Percentiles rank a stretch among this genome's conserved stretches.
Evolutionary conservation across 768 basidiomycete species (phyloP).

Genomic region (Tricholomella constricta): DNA sequence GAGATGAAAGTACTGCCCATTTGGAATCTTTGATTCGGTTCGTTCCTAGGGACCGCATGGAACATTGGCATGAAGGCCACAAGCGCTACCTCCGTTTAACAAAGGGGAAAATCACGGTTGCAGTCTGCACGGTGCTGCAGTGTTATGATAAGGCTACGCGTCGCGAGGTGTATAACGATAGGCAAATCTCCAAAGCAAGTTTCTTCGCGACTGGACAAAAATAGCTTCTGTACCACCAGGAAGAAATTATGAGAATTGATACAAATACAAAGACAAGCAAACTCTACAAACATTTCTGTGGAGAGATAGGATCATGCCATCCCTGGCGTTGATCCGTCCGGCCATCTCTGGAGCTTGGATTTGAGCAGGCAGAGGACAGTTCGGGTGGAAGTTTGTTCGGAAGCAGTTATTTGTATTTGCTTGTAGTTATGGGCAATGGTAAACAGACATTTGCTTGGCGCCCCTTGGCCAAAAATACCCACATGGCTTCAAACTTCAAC

Average conservation of each 20-base stretch:
- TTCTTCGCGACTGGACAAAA: no score
- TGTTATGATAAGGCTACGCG: no score
- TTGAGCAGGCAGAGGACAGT: neutral
- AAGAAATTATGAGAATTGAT: no score
- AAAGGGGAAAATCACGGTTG: no score
- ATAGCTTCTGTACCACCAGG: no score
- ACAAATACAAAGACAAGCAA: no score
- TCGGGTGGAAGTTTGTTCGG: neutral
- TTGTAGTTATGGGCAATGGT: neutral
- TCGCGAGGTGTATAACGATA: neutral
- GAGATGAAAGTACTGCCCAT: neutral
- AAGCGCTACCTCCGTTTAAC: neutral
- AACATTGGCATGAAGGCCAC: neutral
- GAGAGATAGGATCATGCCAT: neutral
- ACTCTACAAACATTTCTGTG: no score
- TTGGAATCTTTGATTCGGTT: neutral
- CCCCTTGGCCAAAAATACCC: neutral
- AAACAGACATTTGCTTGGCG: neutral
- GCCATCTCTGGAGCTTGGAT: neutral
- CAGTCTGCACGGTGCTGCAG: no score
- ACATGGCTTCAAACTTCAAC: neutral
- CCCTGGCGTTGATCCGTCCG: neutral
- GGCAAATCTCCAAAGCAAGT: neutral
- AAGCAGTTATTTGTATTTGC: neutral
- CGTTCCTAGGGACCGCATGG: slow-evolving; percentile 3